These are phyloP conservation scores for Albugo candida DNA, from an alignment of 352 stramenopile species.

Conservation along the genomic window DNA sequence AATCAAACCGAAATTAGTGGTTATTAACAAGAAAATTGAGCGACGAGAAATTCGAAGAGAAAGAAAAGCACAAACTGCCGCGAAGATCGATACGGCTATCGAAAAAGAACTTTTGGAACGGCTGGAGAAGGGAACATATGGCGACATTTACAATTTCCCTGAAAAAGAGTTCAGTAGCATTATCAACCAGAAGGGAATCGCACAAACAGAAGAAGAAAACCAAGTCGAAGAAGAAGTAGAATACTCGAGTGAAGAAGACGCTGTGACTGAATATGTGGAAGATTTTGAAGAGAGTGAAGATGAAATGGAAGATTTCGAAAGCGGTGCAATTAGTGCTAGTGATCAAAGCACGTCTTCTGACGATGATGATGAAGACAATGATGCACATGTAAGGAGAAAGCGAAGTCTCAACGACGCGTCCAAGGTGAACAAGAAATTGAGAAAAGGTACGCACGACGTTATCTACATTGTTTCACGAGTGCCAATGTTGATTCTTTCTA, in stretches of 20 bases:
- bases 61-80: slow-evolving; percentile 91
- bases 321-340: slow-evolving; percentile 39
- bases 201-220: slow-evolving; percentile 85
- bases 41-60: slow-evolving; percentile 89
- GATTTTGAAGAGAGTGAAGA: slow-evolving; percentile 87
- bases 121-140: slow-evolving; percentile 94
- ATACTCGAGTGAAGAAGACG: slow-evolving; percentile 35
- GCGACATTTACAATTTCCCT: slow-evolving; percentile 99
- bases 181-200: slow-evolving; percentile 55
- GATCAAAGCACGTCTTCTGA: slow-evolving; percentile 23
- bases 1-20: slow-evolving; percentile 84
- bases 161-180: slow-evolving; percentile 82
- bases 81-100: slow-evolving; percentile 90
- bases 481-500: background rate
- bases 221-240: slow-evolving; percentile 58
- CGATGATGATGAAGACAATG: slow-evolving; percentile 23
- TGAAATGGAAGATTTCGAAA: slow-evolving; percentile 72
- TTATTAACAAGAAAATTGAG: slow-evolving; percentile 93
- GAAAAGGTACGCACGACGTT: slow-evolving; percentile 23
- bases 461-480: background rate
- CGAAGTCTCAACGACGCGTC: no score
- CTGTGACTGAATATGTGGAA: slow-evolving; percentile 67
- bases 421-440: slow-evolving; percentile 28
- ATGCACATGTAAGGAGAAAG: background rate
- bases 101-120: slow-evolving; percentile 96